Evolutionary conservation across 108 stramenopile genomes (phyloP).

Genomic region (Bacterosira constricta): DNA sequence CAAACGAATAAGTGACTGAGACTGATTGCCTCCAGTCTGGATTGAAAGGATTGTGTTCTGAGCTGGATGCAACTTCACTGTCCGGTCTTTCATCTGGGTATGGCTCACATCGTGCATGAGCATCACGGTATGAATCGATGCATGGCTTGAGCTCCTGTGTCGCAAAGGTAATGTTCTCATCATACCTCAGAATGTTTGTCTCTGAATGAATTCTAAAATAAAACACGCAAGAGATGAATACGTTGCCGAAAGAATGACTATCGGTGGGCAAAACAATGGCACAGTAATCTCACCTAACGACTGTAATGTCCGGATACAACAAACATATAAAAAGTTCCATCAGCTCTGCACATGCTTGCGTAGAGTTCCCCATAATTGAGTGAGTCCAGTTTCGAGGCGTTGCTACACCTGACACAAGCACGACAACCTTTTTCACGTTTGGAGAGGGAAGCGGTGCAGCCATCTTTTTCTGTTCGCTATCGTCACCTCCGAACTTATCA

Average conservation of each 20-base stretch:
- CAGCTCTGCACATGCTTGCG: constrained; percentile 79
- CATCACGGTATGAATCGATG: constrained; percentile 87
- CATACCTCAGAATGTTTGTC: constrained; percentile 94
- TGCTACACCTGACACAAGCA: constrained; percentile 90
- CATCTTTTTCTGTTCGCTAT: constrained; percentile 1
- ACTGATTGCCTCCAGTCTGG: constrained; percentile 85
- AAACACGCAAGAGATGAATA: too few relatives aligned
- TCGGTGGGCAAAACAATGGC: too few relatives aligned
- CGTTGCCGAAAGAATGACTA: too few relatives aligned
- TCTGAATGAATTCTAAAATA: constrained; percentile 74
- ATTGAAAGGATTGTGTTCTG: constrained; percentile 51
- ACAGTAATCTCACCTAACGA: constrained; percentile 61
- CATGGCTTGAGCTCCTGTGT: constrained; percentile 87
- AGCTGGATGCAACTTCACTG: constrained; percentile 25
- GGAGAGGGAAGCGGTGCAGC: constrained; percentile 17
- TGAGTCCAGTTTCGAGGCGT: constrained; percentile 91
- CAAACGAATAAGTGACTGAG: constrained; percentile 87
- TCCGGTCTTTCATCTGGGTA: too few relatives aligned
- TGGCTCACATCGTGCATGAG: constrained; percentile 62
- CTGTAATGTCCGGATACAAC: constrained; percentile 73
- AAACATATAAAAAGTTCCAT: constrained; percentile 77
- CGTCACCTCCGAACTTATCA: constrained; percentile 43
- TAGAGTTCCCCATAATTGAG: constrained; percentile 82
- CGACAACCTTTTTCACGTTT: constrained; percentile 77
- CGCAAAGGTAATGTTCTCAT: constrained; percentile 96